phyloP scores from a whole-genome alignment of 495 filamentous ascomycete genomes.

The Evernia prunastri region DNA sequence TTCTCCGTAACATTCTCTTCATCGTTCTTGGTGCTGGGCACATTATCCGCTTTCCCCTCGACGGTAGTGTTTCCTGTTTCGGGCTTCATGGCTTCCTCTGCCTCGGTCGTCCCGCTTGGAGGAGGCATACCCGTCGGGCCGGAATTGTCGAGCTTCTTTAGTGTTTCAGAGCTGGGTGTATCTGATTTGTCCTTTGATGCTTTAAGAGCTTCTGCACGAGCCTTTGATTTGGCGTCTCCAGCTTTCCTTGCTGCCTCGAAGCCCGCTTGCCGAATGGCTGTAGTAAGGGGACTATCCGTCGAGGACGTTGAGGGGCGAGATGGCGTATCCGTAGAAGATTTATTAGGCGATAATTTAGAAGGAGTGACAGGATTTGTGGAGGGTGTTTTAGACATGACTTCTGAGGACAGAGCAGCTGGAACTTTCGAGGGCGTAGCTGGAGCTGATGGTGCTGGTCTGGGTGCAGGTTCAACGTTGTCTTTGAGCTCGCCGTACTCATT shows the following conservation, averaged over 20 bases:
- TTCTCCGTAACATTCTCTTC: conserved; percentile 22
- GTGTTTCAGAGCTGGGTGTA: background rate
- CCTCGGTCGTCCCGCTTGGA: conserved; percentile 23
- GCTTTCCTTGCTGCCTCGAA: conserved; percentile 64
- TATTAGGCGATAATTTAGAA: conserved; percentile 29
- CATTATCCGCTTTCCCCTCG: conserved; percentile 22
- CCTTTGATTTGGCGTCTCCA: conserved; percentile 32
- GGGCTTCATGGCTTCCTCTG: conserved; percentile 39
- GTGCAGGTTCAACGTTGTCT: conserved; percentile 56
- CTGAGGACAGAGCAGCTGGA: conserved; percentile 28
- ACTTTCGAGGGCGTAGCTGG: conserved; percentile 30
- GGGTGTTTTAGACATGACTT: conserved; percentile 34
- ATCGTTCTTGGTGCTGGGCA: background rate
- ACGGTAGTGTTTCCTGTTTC: conserved; percentile 21
- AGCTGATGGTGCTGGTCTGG: conserved; percentile 43
- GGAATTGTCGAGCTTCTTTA: conserved; percentile 22
- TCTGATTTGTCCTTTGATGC: background rate
- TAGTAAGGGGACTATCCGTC: conserved; percentile 33
- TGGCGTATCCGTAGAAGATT: conserved; percentile 7
- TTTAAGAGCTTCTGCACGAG: conserved; percentile 5
- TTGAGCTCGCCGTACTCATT: conserved; percentile 97
- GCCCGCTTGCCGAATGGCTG: conserved; percentile 58
- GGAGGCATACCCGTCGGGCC: conserved; percentile 23
- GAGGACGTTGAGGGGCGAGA: conserved; percentile 6
- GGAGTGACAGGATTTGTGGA: conserved; percentile 31